Evolutionary conservation across 148 eudicot genomes (phyloP).

Genomic region (Selenicereus undatus): DNA sequence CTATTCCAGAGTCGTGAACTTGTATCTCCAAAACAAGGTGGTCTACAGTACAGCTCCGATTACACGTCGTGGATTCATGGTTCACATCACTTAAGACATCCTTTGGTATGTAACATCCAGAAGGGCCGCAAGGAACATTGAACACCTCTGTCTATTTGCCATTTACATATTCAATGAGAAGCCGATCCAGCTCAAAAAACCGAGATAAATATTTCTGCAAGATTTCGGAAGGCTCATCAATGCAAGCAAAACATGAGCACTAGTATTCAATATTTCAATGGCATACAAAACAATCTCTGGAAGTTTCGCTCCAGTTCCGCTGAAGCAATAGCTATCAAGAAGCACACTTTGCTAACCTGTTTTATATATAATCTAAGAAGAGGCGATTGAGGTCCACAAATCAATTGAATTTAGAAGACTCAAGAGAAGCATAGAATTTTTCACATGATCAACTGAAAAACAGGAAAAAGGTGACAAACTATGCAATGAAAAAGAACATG

Average conservation of each 20-base stretch:
- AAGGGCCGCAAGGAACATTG: background rate
- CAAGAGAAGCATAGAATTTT: background rate
- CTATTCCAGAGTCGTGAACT: background rate
- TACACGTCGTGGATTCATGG: background rate
- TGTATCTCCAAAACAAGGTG: background rate
- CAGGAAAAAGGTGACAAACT: background rate
- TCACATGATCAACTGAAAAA: background rate
- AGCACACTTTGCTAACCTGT: background rate
- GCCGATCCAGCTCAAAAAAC: conserved; percentile 84
- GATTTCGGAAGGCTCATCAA: background rate
- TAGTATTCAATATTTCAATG: background rate
- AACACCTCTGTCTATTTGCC: conserved; percentile 44
- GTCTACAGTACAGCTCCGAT: background rate
- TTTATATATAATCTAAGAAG: background rate
- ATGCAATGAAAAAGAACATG: background rate
- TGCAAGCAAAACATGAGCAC: background rate
- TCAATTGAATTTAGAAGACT: background rate
- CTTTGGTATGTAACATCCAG: conserved; percentile 1
- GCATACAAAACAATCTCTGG: background rate
- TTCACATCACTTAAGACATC: background rate
- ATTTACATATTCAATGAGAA: conserved; percentile 69
- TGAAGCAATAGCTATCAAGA: background rate
- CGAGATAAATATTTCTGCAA: conserved; percentile 73
- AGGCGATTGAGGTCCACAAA: background rate
- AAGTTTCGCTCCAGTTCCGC: background rate